Base-by-base conservation (phyloP, 2,329 filamentous ascomycete species). In the Dactylonectria macrodidyma region DNA sequence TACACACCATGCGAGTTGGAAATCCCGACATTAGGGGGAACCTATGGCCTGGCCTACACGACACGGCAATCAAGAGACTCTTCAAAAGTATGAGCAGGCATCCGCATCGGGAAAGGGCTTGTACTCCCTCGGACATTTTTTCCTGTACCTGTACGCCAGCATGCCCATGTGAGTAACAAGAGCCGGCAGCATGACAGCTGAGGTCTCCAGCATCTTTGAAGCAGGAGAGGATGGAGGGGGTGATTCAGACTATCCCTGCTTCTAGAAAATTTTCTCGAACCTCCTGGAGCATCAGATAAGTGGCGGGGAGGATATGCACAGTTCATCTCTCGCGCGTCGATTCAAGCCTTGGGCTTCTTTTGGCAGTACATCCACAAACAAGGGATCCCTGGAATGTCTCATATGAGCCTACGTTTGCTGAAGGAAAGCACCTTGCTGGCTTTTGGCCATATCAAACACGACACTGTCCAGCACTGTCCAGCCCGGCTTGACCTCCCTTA, bases 91-190 rank as follows among this genome's bases (percentile, higher is more conserved):
- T 64, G 66, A 67, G 68, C 57, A 65, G 59, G 55, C 57, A 59
- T 61, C 66, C 72, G 62, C 64, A 73, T 73, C 50, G 71, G 70
- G 66, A 66, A 72, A 70, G 63, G 71, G 47, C 68, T 78, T 79
- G 78, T 83, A 78, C 79, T 74, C 77, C 77, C 72, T 79, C 79
- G 78, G 79, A 76, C 74, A 79, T 76, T 80, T 80, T 80, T 79
- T 75, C 68, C 72, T 80, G 78, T 80, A 75, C 75, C 81, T 83
- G 82, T 83, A 81, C 80, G 66, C 78, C 73, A 70, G 73, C 73
- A 75, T 73, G 77, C 77, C 79, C 77, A 77, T 79, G 77, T 80
- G 78, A 78, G 77, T 77, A 75, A 81, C 80, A 68, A 71, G 59
- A 67, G 57, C 59, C 52, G 65, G 67, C 71, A 66, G 68, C 68